Base-by-base conservation (phyloP, 2,329 filamentous ascomycete species). In the Thielaviopsis musarum region DNA sequence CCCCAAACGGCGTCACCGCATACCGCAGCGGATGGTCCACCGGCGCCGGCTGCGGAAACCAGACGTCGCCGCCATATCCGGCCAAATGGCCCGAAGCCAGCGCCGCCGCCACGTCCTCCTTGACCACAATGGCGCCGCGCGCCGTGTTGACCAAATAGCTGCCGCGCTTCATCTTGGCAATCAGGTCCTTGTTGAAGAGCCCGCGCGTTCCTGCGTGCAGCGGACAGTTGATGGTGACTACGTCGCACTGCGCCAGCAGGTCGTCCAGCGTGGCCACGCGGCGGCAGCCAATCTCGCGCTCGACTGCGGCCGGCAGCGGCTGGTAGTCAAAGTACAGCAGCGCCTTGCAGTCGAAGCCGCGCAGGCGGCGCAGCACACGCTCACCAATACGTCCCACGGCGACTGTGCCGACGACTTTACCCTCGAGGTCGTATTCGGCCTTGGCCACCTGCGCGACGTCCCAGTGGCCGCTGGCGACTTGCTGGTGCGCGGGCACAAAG, bases 271-370 rank as follows among this genome's bases (percentile, higher is more conserved):
- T 81, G 55, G 91, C 86, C 62, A 97, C 90, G 63, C 93, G 84
- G 69, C 89, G 82, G 82, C 85, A 91, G 72, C 91, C 91, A 75
- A 97, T 97, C 79, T 96, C 91, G 75, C 87, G 83, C 83, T 97
- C 91, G 68, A 83, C 79, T 78, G 95, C 90, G 62, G 88, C 70
- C 62, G 76, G 79, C 65, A 98, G 80, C 57, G 91, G 90, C 81
- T 98, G 93, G 86, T 98, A 98, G 78, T 98, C 93, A 73, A 88
- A 97, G 87, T 98, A 98, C 64, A 97, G 83, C 56, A 98, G 83
- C 81, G 97, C 91, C 85, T 95, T 95, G 88, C 93, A 98, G 80
- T 95, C 91, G 71, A 98, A 98, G 66, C 91, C 78, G 84, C 94
- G 95, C 69, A 98, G 85, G 66, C 93, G 85, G 73, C 91, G 87